phyloP scores from a whole-genome alignment of 495 filamentous ascomycete species.

The Friedmanniomyces endolithicus region DNA sequence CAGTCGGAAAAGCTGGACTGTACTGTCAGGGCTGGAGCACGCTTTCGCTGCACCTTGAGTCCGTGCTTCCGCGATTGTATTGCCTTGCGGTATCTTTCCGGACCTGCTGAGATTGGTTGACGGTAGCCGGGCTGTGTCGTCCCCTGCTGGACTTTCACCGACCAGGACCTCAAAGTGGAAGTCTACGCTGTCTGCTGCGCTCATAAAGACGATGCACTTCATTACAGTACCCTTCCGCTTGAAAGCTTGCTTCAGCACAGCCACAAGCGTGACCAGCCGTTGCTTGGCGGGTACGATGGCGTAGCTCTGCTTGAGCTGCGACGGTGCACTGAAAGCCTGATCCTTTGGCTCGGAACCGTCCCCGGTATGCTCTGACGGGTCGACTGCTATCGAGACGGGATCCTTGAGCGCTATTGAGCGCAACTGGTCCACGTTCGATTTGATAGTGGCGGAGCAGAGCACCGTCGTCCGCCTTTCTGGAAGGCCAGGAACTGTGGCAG shows the following conservation, averaged over 20 bases:
- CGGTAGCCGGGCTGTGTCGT: not conserved
- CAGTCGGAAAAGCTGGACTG: slow-evolving; percentile 64
- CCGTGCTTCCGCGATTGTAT: slow-evolving; percentile 19
- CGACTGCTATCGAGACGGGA: slow-evolving; percentile 71
- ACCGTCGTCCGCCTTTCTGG: slow-evolving; percentile 71
- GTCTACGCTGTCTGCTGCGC: slow-evolving; percentile 91
- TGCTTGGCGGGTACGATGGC: slow-evolving; percentile 77
- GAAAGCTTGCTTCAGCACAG: slow-evolving; percentile 73
- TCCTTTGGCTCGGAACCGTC: slow-evolving; percentile 35
- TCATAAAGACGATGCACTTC: slow-evolving; percentile 93
- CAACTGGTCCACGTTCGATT: slow-evolving; percentile 83
- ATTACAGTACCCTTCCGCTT: slow-evolving; percentile 74
- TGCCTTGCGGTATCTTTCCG: slow-evolving; percentile 21
- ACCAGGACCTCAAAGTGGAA: slow-evolving; percentile 89
- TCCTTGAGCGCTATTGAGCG: slow-evolving; percentile 92
- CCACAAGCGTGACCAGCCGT: slow-evolving; percentile 72
- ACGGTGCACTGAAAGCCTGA: slow-evolving; percentile 67
- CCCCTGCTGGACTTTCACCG: slow-evolving; percentile 22
- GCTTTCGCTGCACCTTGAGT: slow-evolving; percentile 19
- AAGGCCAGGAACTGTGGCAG: slow-evolving; percentile 37
- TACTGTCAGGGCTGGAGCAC: slow-evolving; percentile 18
- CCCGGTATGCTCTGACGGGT: slow-evolving; percentile 37
- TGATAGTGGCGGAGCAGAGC: slow-evolving; percentile 94
- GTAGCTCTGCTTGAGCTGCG: slow-evolving; percentile 86
- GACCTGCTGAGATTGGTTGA: slow-evolving; percentile 28